phyloP scores from a whole-genome alignment of 768 basidiomycete species.

The Lactifluus pinguis region DNA sequence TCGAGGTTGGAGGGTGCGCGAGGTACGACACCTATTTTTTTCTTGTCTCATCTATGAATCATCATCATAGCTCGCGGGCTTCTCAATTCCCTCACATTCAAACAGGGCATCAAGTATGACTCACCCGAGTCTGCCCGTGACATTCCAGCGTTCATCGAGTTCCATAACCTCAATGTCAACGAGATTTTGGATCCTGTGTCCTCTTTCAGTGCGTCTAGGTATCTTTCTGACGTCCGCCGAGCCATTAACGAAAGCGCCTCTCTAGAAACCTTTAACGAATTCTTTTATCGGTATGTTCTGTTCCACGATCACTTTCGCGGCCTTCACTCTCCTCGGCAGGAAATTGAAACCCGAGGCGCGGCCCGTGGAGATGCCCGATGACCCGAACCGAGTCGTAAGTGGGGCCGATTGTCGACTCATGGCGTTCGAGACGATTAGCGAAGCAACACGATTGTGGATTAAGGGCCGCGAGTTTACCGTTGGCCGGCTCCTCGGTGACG shows the following conservation, averaged over 20 bases:
- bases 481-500: constrained; percentile 67
- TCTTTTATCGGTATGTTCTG: constrained; percentile 62
- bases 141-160: constrained; percentile 82
- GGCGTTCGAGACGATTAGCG: constrained; percentile 78
- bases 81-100: constrained; percentile 82
- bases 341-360: constrained; percentile 82
- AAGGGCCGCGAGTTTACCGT: constrained; percentile 93
- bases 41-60: neutral
- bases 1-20: constrained; percentile 76
- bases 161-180: constrained; percentile 73
- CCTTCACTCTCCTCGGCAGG: constrained; percentile 28
- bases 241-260: neutral
- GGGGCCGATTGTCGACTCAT: constrained; percentile 97
- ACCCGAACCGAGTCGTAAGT: constrained; percentile 74
- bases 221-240: neutral
- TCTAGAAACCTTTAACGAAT: constrained; percentile 84
- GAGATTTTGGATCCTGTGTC: constrained; percentile 79
- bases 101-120: constrained; percentile 92
- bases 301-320: neutral
- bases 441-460: constrained; percentile 91
- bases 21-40: constrained; percentile 38
- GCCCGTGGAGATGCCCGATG: constrained; percentile 59
- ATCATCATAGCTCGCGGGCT: constrained; percentile 56
- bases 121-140: constrained; percentile 74
- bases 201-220: constrained; percentile 57